phyloP scores from a whole-genome alignment of 176 grass and related monocot species.

The Eleusine indica region DNA sequence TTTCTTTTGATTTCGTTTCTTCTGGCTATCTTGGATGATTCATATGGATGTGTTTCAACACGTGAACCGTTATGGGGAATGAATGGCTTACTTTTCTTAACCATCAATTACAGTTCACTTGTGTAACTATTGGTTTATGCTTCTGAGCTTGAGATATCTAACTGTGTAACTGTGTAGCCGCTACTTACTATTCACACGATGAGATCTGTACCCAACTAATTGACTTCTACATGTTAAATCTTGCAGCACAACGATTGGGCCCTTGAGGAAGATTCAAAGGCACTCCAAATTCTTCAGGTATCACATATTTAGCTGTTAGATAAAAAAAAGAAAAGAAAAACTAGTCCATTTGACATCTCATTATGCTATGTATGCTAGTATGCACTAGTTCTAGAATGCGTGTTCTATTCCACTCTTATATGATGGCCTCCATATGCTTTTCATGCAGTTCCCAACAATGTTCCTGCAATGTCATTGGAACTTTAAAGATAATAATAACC shows the following conservation, averaged over 20 bases:
- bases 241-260: slow-evolving; percentile 91
- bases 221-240: slow-evolving; percentile 32
- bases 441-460: background rate
- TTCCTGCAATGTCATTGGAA: background rate
- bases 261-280: slow-evolving; percentile 86
- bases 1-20: background rate
- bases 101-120: slow-evolving; percentile 6
- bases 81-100: slow-evolving; percentile 15
- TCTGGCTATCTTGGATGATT: background rate
- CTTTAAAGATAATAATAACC: background rate
- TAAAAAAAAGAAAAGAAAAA: background rate
- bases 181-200: background rate
- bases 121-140: slow-evolving; percentile 22
- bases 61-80: background rate
- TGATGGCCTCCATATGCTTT: slow-evolving; percentile 12
- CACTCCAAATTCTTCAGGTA: slow-evolving; percentile 84
- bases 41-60: slow-evolving; percentile 8
- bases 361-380: background rate
- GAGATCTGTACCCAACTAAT: background rate
- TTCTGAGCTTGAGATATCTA: background rate
- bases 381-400: background rate
- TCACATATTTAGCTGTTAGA: slow-evolving; percentile 5
- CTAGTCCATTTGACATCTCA: slow-evolving; percentile 1
- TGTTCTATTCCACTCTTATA: background rate
- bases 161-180: no score